These are phyloP conservation scores for Hypoxylon rubiginosum DNA, from an alignment of 2,329 filamentous ascomycete species.

Conservation along the genomic window DNA sequence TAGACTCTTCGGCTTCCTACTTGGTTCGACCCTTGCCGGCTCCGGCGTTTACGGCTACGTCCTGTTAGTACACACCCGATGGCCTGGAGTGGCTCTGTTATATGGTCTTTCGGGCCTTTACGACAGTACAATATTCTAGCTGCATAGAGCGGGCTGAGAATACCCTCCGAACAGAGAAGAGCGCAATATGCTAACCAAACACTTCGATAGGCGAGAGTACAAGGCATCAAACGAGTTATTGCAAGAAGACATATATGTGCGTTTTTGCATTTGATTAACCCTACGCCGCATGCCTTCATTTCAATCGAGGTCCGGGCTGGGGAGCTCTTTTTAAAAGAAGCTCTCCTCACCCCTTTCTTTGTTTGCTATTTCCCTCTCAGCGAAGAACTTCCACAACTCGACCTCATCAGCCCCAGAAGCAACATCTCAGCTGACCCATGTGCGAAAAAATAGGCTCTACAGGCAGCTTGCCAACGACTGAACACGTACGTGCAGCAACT, in stretches of 20 bases:
- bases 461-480: conserved; percentile 87
- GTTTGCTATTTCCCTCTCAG: conserved; percentile 33
- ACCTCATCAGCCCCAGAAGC: conserved; percentile 31
- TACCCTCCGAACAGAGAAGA: conserved; percentile 5
- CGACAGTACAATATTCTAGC: background rate
- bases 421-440: conserved; percentile 34
- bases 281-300: conserved; percentile 42
- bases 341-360: conserved; percentile 26
- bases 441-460: conserved; percentile 74
- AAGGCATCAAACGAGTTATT: conserved; percentile 92
- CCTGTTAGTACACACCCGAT: conserved; percentile 58
- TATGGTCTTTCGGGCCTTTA: background rate
- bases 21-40: conserved; percentile 84
- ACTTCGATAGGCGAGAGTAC: conserved; percentile 76
- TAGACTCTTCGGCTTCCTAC: conserved; percentile 91
- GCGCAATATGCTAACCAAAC: conserved; percentile 36
- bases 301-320: conserved; percentile 14
- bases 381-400: conserved; percentile 36
- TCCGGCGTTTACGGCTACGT: conserved; percentile 91
- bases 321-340: conserved; percentile 13
- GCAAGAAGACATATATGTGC: conserved; percentile 95
- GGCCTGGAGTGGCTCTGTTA: background rate
- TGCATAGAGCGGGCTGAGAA: background rate
- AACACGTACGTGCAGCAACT: conserved; percentile 85
- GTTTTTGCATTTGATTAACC: conserved; percentile 63